These are phyloP conservation scores for Amaranthus palmeri DNA, from an alignment of 148 eudicot species.

Conservation along the genomic window DNA sequence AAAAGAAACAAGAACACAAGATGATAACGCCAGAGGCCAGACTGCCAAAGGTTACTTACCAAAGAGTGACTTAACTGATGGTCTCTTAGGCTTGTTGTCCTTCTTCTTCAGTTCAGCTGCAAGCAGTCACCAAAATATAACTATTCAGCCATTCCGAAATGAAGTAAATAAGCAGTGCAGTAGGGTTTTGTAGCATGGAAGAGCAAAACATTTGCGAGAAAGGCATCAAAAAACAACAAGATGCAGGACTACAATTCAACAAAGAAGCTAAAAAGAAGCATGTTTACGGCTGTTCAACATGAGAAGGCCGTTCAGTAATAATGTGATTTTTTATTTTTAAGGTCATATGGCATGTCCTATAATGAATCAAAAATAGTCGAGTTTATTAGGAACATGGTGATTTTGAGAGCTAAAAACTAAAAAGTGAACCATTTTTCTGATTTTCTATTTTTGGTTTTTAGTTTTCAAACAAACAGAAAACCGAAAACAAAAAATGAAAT, in stretches of 20 bases:
- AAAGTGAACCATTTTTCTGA: no score
- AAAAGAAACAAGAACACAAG: not conserved
- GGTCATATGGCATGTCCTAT: no score
- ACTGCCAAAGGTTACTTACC: constrained; percentile 37
- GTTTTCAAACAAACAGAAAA: no score
- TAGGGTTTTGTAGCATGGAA: not conserved
- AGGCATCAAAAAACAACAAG: not conserved
- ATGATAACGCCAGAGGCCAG: not conserved
- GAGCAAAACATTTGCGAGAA: not conserved
- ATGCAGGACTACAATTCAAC: not conserved
- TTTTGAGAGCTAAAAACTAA: no score
- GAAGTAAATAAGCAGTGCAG: not conserved
- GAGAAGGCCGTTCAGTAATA: no score
- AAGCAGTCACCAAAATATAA: constrained; percentile 13
- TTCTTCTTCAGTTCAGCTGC: constrained; percentile 98
- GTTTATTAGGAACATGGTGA: no score
- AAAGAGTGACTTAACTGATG: constrained; percentile 85
- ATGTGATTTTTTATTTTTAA: no score
- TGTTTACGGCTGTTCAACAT: not conserved
- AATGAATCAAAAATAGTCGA: no score
- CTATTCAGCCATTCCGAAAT: constrained; percentile 7
- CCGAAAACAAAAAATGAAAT: no score
- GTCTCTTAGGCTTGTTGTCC: constrained; percentile 72
- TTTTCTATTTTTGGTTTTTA: no score
- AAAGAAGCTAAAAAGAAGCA: not conserved